phyloP scores from a whole-genome alignment of 257 asterid species.

The Petunia secreta region DNA sequence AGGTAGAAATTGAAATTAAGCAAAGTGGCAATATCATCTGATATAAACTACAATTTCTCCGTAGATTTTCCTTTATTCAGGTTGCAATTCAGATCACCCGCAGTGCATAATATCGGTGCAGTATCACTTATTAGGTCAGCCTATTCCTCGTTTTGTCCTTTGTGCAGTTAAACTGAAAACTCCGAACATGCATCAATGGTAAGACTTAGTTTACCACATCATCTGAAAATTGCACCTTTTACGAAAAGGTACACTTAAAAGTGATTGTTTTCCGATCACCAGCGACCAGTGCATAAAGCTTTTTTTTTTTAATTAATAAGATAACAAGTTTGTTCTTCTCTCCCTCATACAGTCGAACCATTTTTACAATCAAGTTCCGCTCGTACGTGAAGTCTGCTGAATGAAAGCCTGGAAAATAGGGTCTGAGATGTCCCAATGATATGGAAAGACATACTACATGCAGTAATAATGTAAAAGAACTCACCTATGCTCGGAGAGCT shows the following conservation, averaged over 20 bases:
- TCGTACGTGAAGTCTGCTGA: not conserved
- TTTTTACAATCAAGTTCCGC: not conserved
- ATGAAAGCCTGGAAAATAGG: not conserved
- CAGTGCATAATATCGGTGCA: not conserved
- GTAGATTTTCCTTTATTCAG: not conserved
- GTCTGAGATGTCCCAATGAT: not conserved
- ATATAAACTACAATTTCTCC: not conserved
- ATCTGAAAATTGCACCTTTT: not conserved
- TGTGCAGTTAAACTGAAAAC: not conserved
- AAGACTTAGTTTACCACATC: not conserved
- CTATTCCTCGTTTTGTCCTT: not conserved
- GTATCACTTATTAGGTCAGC: not conserved
- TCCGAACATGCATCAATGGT: not conserved
- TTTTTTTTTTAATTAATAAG: not conserved
- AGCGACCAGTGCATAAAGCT: no score
- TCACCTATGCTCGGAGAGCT: not conserved
- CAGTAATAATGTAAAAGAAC: not conserved
- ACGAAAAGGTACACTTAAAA: not conserved
- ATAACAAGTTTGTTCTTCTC: not conserved
- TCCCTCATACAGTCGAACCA: not conserved
- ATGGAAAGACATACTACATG: not conserved
- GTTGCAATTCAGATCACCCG: not conserved
- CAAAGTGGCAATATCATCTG: not conserved
- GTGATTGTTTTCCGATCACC: not conserved
- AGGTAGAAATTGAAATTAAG: not conserved